Conservation (phyloP, 768 basidiomycete genomes). For the Russula olivacea region DNA sequence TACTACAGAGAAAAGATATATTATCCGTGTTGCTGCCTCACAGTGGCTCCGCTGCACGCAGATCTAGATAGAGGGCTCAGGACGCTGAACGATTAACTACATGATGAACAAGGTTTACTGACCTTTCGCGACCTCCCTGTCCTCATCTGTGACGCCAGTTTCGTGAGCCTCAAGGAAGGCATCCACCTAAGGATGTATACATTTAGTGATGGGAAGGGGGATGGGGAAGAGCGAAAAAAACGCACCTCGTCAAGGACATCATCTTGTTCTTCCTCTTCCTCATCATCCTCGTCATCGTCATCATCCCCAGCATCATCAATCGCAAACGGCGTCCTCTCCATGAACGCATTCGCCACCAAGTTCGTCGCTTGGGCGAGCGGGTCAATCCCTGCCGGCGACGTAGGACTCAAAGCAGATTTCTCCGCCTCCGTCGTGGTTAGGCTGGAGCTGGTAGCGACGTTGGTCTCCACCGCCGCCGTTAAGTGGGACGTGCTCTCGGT, state of each 20-base stretch:
- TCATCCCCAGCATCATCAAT: conserved; percentile 91
- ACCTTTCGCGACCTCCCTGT: conserved; percentile 76
- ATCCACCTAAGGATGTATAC: conserved; percentile 52
- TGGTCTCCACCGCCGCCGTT: conserved; percentile 25
- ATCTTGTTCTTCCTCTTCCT: conserved; percentile 57
- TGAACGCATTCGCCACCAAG: conserved; percentile 59
- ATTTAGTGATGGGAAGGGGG: not conserved
- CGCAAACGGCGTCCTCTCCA: conserved; percentile 94
- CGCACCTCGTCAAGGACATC: conserved; percentile 85
- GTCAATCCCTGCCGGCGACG: conserved; percentile 36
- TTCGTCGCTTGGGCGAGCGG: conserved; percentile 70
- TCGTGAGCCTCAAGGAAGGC: conserved; percentile 94
- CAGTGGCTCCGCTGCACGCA: conserved; percentile 12
- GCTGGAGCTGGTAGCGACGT: not conserved
- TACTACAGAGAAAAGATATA: not conserved
- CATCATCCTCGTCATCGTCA: conserved; percentile 58
- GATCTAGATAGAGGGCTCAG: conserved; percentile 1
- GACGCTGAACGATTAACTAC: not conserved
- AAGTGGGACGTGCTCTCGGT: conserved; percentile 29
- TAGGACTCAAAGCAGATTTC: conserved; percentile 25
- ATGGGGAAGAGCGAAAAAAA: not conserved
- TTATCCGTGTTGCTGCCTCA: not conserved
- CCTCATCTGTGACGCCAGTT: conserved; percentile 72
- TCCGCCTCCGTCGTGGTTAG: conserved; percentile 28
- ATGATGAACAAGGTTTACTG: conserved; percentile 23